Evolutionary conservation across 345 rosid genomes (phyloP).

Genomic region (Clausena lansium): DNA sequence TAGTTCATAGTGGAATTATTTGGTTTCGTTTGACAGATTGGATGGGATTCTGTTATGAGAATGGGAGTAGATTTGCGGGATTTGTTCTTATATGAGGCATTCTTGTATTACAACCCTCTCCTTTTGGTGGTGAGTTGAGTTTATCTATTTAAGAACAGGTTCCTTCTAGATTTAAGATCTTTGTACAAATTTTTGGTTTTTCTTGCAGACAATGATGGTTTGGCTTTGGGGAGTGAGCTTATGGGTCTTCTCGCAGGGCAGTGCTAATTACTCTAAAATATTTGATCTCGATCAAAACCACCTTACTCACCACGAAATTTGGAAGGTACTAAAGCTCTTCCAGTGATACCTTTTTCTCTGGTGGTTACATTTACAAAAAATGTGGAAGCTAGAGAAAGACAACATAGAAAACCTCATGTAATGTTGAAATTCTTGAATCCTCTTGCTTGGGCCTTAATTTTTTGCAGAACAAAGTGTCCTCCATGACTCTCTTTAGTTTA

Average conservation of each 20-base stretch:
- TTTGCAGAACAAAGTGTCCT: not conserved
- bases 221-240: slow-evolving; percentile 96
- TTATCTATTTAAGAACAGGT: not conserved
- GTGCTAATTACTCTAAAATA: slow-evolving; percentile 64
- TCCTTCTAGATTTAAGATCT: slow-evolving; percentile 9
- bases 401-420: not conserved
- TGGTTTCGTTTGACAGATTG: slow-evolving; percentile 43
- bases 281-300: slow-evolving; percentile 83
- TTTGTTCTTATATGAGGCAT: slow-evolving; percentile 82
- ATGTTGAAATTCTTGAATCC: not conserved
- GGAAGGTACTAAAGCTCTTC: slow-evolving; percentile 61
- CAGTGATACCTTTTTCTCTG: not conserved
- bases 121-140: slow-evolving; percentile 76
- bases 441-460: not conserved
- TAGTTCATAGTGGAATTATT: not conserved
- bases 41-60: slow-evolving; percentile 98
- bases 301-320: slow-evolving; percentile 84
- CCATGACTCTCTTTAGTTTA: not conserved
- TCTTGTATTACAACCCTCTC: slow-evolving; percentile 94
- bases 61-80: slow-evolving; percentile 83
- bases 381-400: not conserved
- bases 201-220: slow-evolving; percentile 78
- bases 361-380: not conserved
- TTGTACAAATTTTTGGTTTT: not conserved
- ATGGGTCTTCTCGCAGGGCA: slow-evolving; percentile 87